phyloP scores from a whole-genome alignment of 2,329 filamentous ascomycete species.

The Didymella pinodella region DNA sequence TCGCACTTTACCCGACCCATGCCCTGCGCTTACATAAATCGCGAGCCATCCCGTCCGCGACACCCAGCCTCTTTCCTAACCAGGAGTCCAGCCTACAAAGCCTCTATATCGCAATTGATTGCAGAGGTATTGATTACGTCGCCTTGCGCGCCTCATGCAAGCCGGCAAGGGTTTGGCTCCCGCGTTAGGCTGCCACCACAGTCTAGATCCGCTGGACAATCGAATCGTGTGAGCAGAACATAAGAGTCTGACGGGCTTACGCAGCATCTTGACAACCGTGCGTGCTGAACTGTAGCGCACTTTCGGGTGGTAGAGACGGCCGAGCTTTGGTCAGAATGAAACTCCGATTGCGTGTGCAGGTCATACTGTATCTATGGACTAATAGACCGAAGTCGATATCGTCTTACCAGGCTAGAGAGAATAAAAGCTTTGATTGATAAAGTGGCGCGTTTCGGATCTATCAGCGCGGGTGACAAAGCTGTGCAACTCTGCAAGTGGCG shows the following conservation, averaged over 20 bases:
- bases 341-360: not conserved
- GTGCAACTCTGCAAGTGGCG: not conserved
- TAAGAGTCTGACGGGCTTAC: not conserved
- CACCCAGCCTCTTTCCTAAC: conserved; percentile 16
- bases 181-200: not conserved
- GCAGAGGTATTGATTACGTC: conserved; percentile 11
- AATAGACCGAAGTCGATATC: not conserved
- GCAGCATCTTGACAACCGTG: not conserved
- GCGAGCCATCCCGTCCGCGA: conserved; percentile 2
- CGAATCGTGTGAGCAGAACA: not conserved
- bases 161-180: not conserved
- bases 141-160: conserved; percentile 8
- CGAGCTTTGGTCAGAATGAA: not conserved
- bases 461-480: not conserved
- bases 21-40: conserved; percentile 1
- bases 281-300: not conserved
- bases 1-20: conserved; percentile 10
- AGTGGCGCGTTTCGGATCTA: not conserved
- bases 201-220: not conserved
- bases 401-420: not conserved
- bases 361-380: not conserved
- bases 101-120: conserved; percentile 7
- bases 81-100: not conserved
- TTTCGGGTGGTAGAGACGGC: not conserved
- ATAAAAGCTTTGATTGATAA: not conserved